Base-by-base conservation (phyloP, 2,329 filamentous ascomycete species). In the Didymella keratinophila region DNA sequence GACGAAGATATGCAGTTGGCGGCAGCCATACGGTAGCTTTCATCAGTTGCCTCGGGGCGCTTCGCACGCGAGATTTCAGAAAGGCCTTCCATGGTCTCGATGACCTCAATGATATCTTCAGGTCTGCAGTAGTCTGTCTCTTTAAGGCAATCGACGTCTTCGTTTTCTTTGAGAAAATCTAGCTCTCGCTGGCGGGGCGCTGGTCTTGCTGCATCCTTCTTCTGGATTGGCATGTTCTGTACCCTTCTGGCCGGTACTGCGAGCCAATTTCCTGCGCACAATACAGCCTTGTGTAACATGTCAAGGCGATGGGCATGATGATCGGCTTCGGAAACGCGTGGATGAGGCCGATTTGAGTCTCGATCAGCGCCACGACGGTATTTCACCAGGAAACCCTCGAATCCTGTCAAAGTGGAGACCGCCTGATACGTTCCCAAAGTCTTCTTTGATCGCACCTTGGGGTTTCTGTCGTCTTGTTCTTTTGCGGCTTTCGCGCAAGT, bases 281-380 rank as follows among this genome's bases (percentile, higher is more conserved):
- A 7, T 9, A 41, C 34, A 39, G 48, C 47, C 16, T 27, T 21
- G 14, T 3, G 11, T 27, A 47, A 20, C 34, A 39, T 21, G 3
- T 42, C 27, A 11, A 27, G 16, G 3, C 48, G 48, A 9, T 51
- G 20, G n/a, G 16, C 42, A 14, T 12, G 42, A n/a, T 57, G 54
- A 11, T 47, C 42, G 11, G 50, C 42, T 21, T 57, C 54, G 5
- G 42, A 36, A 18, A 57, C 47, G 36, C 47, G 54, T 28, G 12
- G 16, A 18, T 57, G 54, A 34, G 3, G 27, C n/a, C 4, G n/a
- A 8, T 7, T 18, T 5, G 18, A 10, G 21, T 11, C 34, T 16
- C 25, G 16, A 12, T 12, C 27, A 16, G n/a, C 20, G 9, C 2
- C 16, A 6, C 2, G 1, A 9, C 12, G 44, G 20, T 46, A 28